Percentiles rank a stretch among this genome's conserved stretches.
These are phyloP conservation scores for Sarocladiaceae sp. DNA, from an alignment of 2,329 filamentous ascomycete genomes.

Conservation along the genomic window DNA sequence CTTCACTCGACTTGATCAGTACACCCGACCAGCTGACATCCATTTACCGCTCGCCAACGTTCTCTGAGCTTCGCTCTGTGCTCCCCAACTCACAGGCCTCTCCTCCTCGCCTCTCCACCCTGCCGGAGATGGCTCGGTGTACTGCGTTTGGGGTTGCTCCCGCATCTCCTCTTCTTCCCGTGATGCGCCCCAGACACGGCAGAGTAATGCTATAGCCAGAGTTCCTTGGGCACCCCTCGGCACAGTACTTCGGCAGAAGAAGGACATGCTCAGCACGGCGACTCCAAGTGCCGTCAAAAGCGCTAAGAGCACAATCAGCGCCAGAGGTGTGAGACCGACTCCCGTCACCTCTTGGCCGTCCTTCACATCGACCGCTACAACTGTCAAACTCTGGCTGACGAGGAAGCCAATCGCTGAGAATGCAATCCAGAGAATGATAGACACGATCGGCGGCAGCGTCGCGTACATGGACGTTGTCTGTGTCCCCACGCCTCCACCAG, in stretches of 20 bases:
- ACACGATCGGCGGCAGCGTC: conserved; percentile 41
- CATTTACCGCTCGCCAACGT: conserved; percentile 1
- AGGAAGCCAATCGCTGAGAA: conserved; percentile 39
- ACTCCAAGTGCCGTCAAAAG: conserved; percentile 30
- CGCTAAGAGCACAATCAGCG: conserved; percentile 34
- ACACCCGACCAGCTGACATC: conserved; percentile 5
- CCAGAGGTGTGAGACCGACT: conserved; percentile 36
- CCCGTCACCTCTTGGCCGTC: conserved; percentile 17
- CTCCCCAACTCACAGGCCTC: background rate
- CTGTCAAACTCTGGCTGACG: conserved; percentile 38
- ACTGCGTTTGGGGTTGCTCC: background rate
- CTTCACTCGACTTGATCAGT: background rate
- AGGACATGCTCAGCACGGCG: conserved; percentile 30
- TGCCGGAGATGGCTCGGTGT: background rate
- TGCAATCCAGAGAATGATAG: conserved; percentile 36
- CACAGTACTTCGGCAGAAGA: conserved; percentile 1
- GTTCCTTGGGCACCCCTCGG: background rate
- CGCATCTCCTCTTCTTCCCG: background rate
- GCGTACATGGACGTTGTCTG: conserved; percentile 43
- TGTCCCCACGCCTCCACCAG: conserved; percentile 33
- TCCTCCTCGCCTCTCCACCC: background rate
- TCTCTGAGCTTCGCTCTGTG: background rate
- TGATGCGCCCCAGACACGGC: conserved; percentile 1
- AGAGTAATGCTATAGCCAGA: background rate
- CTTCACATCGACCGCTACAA: conserved; percentile 23